Conservation (phyloP, 2,329 filamentous ascomycete species). For the Clarireedia hainanense region DNA sequence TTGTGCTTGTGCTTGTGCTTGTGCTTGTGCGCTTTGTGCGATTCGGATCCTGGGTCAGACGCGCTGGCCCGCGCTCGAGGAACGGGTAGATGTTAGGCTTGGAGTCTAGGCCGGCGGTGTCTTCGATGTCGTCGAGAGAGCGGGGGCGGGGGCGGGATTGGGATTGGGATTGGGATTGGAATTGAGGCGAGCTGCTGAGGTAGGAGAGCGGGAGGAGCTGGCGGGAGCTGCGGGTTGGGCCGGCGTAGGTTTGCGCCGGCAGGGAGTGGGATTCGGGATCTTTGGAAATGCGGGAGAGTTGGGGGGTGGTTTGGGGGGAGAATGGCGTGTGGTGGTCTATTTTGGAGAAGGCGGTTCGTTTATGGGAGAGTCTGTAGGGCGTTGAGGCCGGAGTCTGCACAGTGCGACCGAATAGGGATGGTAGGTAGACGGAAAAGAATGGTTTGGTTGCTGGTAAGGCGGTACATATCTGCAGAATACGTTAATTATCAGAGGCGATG, state of each 20-base stretch:
- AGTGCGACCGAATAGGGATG: constrained; percentile 11
- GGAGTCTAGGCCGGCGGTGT: neutral
- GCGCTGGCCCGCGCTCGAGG: neutral
- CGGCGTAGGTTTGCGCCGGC: neutral
- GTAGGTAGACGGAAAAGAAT: constrained; percentile 34
- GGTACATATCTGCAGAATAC: constrained; percentile 32
- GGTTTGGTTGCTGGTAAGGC: constrained; percentile 37
- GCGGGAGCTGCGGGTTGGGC: neutral
- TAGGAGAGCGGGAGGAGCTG: constrained; percentile 4
- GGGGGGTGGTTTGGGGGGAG: neutral
- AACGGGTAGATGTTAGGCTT: neutral
- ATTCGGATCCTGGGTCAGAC: neutral
- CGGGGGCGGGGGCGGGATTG: neutral
- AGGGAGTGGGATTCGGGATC: neutral
- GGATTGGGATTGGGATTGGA: neutral
- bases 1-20: neutral
- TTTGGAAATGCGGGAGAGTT: neutral
- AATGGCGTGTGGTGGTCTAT: neutral
- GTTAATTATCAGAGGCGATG: neutral
- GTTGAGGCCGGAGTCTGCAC: neutral
- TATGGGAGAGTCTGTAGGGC: neutral
- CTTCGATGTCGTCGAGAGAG: neutral
- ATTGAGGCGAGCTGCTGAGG: neutral
- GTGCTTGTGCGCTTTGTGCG: neutral
- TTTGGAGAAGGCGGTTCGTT: neutral